Evolutionary conservation across 1,139 yeast genomes (phyloP), one percentile per base, ranked within the genome.

Genomic region (Suhomyces maxii): DNA sequence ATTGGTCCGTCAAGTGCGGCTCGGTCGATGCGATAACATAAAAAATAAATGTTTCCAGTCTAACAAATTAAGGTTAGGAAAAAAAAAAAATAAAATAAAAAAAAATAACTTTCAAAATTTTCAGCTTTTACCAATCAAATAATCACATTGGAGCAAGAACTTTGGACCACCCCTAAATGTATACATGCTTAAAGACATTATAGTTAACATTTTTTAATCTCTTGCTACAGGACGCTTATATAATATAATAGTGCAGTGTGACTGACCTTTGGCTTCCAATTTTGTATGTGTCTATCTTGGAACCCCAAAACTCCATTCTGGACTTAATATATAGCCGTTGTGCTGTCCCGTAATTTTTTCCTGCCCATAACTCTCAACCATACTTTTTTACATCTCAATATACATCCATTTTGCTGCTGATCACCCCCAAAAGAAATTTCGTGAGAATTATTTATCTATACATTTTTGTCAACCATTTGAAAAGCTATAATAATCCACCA

Each of bases 111-210:
- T 34, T 34, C 37, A 33, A n/a, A 33, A 13, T 37, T 37, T 37
- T 37, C 40, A 37, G 8, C 12, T 8, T 18, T 28, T 28, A 28
- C 31, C 31, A 28, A 28, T 28, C 11, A 28, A 28, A 6, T 5
- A 28, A 3, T 28, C 11, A 28, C 4, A 28, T 9, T 28, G 9
- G 9, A 7, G 31, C 11, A 11, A 28, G 37, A 18, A 8, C 33
- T 26, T 31, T 18, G 25, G 26, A 12, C 34, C 42, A 12, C 32
- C 42, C 39, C 40, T 39, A 39, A 43, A 13, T 39, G 46, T 39
- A 39, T 26, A 18, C 30, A 34, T 25, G 42, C 46, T 33, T 39
- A 39, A 25, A 18, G 28, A 3, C 9, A 28, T 7, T 7, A 11
- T 28, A 28, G 6, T 11, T 9, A 9, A 28, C n/a, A 28, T 9